A percentile compares a stretch with the other conserved stretches of the same genome.
Conservation (phyloP, 345 rosid species). For the Acer yangbiense region DNA sequence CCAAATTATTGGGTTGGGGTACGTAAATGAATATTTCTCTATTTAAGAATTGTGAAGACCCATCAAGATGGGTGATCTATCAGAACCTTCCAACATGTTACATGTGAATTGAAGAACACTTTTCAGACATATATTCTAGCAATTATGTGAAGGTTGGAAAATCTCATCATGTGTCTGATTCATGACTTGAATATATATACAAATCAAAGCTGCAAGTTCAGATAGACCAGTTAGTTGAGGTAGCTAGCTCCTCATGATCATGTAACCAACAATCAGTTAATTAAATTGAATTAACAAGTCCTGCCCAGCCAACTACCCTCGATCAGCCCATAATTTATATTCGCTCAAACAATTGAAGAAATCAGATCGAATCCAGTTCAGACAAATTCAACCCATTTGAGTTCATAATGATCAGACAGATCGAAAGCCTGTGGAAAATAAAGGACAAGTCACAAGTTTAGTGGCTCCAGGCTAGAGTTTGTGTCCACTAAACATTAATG, state of each 20-base stretch:
- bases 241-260: constrained; percentile 7
- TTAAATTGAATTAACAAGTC: not conserved
- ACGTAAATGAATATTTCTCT: not conserved
- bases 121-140: too few species aligned
- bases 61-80: constrained; percentile 13
- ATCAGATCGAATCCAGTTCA: not conserved
- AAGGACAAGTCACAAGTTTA: not conserved
- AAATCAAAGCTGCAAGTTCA: constrained; percentile 17
- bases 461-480: not conserved
- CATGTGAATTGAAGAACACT: constrained; percentile 27
- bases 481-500: not conserved
- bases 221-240: constrained; percentile 22
- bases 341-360: not conserved
- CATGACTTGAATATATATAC: constrained; percentile 14
- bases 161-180: constrained; percentile 21
- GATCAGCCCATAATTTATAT: not conserved
- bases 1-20: not conserved
- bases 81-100: constrained; percentile 30
- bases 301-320: not conserved
- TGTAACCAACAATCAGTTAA: not conserved
- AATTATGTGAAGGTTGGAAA: constrained; percentile 1
- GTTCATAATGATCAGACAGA: not conserved
- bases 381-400: not conserved
- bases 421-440: not conserved
- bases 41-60: constrained; percentile 4